Evolutionary conservation across 108 stramenopile species (phyloP), one percentile per base, ranked within the genome.

Genomic region (Heterococcus sp.): DNA sequence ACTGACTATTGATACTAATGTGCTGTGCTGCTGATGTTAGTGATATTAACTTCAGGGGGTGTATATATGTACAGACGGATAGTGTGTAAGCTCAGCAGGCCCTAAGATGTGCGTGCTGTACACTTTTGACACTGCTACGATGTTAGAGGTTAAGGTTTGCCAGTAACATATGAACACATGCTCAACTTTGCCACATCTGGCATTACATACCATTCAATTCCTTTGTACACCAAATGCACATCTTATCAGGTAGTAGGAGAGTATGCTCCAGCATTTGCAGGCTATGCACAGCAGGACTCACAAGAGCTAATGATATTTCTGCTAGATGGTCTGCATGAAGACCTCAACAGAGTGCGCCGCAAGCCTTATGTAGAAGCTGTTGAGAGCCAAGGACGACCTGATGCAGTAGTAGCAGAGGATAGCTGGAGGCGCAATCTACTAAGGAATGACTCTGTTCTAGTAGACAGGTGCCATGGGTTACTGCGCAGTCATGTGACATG

Each of bases 281-380:
- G 99, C 0, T 96, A 98, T 79, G 93, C 96, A 75, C 97, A 99
- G 88, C 99, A 99, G 72, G 99, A 99, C 75, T 94, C 95, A 3
- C 97, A 97, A 77, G 99, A 99, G 76, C 86, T 98, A 28, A 92
- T 97, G 67, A 91, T 88, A 26, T 95, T 93, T 75, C 83, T 99
- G 28, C 73, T 99, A 11, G 97, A 97, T 78, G 93, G 93, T 2
- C 83, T 99, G 28, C 95, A 97, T 85, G 96, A 98, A 85, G 99
- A 99, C 78, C 94, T 96, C 33, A 99, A 99, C 85, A 92, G 94
- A 5, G 84, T 97, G 3, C 83, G 70, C 31, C 87, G 88, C 4
- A 97, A 98, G 88, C 95, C 97, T 3, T 96, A 97, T 85, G 90
- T 93, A 38, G 94, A 95, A 85, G 89, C 93, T 65, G 78, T 97